Evolutionary conservation across 179 eudicot species (phyloP), one percentile per base, ranked within the genome.

Genomic region (Nepenthes alata): DNA sequence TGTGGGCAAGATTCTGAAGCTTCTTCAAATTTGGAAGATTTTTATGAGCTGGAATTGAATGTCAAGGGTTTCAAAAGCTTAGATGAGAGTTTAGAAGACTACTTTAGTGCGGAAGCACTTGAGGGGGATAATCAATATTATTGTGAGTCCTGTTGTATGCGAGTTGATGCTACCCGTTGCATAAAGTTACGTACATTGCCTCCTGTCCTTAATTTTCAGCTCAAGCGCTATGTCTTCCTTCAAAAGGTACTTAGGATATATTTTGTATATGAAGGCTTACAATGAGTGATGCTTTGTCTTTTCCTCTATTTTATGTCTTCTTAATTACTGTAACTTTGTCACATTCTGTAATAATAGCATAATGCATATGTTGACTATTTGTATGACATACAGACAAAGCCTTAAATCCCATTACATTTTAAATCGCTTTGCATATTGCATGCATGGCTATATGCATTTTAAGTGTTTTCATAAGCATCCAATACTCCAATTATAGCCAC

Each of bases 1-100:
- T 93, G 98, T 75, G 93, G 93, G 69, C 84, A 83, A 79, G 85
- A 86, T 49, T 93, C 98, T 63, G 88, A 79, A 71, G 98, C 95
- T 62, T 93, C 98, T 59, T 77, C 84, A 35, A 89, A 90, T 65
- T 62, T 87, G 54, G 98, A 93, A 76, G 98, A 93, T 68, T 89
- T 93, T 67, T 93, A 93, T 73, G 98, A 81, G 74, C 73, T 93
- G 72, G 98, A 93, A 68, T 70, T 93, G 73, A 93, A 89, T 72
- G 72, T 93, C 65, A 89, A 89, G 78, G 97, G 95, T 45, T 79
- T 93, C 75, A 89, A 89, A 70, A 84, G 80, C 69, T 74, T 93
- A 60, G 89, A 83, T 70, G 85, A 79, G 62, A 89, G 98, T 82
- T 72, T 93, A 67, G 80, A 78, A 70, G 97, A 93, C 73, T 93